phyloP scores from a whole-genome alignment of 1,284 basidiomycete genomes.

The Prillingera fragicola region DNA sequence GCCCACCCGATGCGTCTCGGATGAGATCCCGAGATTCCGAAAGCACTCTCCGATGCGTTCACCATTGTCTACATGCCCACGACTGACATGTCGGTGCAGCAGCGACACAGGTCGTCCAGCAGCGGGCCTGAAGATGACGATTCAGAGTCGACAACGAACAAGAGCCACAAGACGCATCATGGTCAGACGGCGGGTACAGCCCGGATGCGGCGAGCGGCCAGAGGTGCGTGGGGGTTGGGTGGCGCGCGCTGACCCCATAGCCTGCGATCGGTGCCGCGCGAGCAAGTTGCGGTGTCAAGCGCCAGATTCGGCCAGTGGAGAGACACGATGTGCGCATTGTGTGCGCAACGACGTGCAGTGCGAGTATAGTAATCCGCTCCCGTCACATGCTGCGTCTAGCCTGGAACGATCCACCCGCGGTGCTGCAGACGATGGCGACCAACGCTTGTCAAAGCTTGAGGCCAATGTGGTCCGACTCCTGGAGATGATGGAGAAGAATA shows the following conservation, averaged over 20 bases:
- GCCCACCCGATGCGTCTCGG: too few species aligned
- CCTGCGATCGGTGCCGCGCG: constrained; percentile 17
- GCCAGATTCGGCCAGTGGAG: background rate
- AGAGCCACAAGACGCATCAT: constrained; percentile 7
- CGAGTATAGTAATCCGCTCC: constrained; percentile 11
- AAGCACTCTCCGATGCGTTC: too few species aligned
- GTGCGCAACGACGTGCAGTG: constrained; percentile 12
- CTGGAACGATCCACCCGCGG: background rate
- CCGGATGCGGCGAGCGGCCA: constrained; percentile 11
- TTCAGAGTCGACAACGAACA: constrained; percentile 2
- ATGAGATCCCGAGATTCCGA: too few species aligned
- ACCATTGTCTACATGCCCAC: too few species aligned
- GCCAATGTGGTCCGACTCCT: constrained; percentile 13
- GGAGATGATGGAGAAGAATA: constrained; percentile 9
- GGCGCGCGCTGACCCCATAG: constrained; percentile 5
- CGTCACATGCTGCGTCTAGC: background rate
- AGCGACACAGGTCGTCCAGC: constrained; percentile 9
- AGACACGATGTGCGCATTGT: constrained; percentile 17
- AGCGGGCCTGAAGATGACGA: constrained; percentile 8
- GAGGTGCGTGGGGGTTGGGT: constrained; percentile 8
- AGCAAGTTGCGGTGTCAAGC: constrained; percentile 21
- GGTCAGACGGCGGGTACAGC: constrained; percentile 2
- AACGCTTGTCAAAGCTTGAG: constrained; percentile 12
- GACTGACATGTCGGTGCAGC: too few species aligned
- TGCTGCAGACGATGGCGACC: constrained; percentile 1